These are phyloP conservation scores for Brassica rapa DNA, from an alignment of 345 rosid genomes.

Conservation along the genomic window DNA sequence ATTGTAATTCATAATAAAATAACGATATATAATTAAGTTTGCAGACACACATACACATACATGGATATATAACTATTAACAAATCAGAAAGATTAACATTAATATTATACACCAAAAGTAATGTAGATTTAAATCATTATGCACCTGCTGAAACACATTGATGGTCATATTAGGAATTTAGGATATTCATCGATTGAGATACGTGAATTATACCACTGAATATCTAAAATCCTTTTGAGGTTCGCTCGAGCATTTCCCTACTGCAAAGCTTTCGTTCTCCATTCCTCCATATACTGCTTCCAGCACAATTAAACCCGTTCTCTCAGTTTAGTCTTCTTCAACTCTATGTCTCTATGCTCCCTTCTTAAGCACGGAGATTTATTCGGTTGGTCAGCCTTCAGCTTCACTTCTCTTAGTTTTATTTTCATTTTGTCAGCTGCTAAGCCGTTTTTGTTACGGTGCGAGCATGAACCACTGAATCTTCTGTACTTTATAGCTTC, in stretches of 20 bases:
- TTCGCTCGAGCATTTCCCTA: conserved; percentile 71
- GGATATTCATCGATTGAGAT: conserved; percentile 72
- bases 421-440: conserved; percentile 47
- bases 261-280: conserved; percentile 62
- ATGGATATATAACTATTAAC: too few relatives aligned
- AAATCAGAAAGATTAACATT: too few relatives aligned
- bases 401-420: conserved; percentile 50
- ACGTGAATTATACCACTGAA: conserved; percentile 81
- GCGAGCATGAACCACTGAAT: conserved; percentile 20
- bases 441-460: conserved; percentile 31
- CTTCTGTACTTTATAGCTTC: conserved; percentile 37
- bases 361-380: conserved; percentile 64
- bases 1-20: too few relatives aligned
- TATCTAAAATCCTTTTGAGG: conserved; percentile 82
- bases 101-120: not conserved
- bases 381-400: conserved; percentile 58
- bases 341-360: conserved; percentile 39
- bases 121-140: conserved; percentile 54
- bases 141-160: conserved; percentile 80
- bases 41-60: too few relatives aligned
- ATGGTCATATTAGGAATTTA: conserved; percentile 58
- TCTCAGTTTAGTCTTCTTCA: conserved; percentile 63
- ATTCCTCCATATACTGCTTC: conserved; percentile 34
- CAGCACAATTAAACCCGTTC: conserved; percentile 13
- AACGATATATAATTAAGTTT: too few relatives aligned